Base-by-base conservation (phyloP, 805 yeast genomes). In the Ogataea populi-albae region DNA sequence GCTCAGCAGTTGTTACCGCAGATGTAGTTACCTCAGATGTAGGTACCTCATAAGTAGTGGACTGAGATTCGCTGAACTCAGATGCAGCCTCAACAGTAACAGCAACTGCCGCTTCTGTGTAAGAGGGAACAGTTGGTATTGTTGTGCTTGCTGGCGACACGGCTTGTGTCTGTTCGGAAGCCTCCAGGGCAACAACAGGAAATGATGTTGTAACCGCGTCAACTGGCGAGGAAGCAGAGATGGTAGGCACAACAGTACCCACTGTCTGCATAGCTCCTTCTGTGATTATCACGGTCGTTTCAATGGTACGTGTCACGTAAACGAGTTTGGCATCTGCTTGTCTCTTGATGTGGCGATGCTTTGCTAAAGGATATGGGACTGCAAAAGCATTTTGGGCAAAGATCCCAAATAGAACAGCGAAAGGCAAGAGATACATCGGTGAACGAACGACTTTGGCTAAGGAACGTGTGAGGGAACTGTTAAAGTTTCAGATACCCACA, bases 291-390 rank as follows among this genome's bases (percentile, higher is more conserved):
- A 53, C 51, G 3, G 58, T 54, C 3, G 46, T 45, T 25, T 41
- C 26, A 18, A 50, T 52, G 14, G 49, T 43, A 30, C 46, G 27
- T 2, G 57, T 52, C 12, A 53, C 57, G n/a, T 38, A 40, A n/a
- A 47, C 43, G 14, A 45, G 24, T n/a, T 45, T 38, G 12, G 52
- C 44, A 22, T 45, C 47, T 3, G 48, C 44, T 6, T 41, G 46
- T 41, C 52, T 46, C 24, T 46, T 47, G 4, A 41, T 47, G 25
- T 39, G 48, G 23, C 33, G 37, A 30, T 36, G 41, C n/a, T 28
- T 30, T 6, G 33, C 36, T 26, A 37, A 35, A 2, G 45, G 37
- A 10, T 46, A 38, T 15, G 61, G 60, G 19, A 53, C 56, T 17
- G 56, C 54, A 22, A 30, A 17, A 17, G 42, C 54, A 18, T 46